phyloP scores from a whole-genome alignment of 768 basidiomycete species.

The Phaeolepiota aurea region DNA sequence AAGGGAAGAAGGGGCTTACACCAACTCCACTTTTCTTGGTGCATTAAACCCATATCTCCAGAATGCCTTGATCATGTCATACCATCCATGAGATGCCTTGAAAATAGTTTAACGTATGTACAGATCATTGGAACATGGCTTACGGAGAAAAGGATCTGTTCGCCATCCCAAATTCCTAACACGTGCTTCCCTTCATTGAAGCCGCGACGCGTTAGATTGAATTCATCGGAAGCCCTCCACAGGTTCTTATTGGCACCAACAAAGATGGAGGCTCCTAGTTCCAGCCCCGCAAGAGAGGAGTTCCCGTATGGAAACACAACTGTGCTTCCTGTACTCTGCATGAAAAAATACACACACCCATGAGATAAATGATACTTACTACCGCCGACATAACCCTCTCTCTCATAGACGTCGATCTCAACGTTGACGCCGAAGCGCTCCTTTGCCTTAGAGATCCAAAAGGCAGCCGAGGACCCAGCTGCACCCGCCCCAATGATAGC shows the following conservation, averaged over 20 bases:
- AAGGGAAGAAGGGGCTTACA: conserved; percentile 24
- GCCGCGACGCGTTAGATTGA: conserved; percentile 52
- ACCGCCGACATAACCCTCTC: conserved; percentile 69
- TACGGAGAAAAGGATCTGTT: conserved; percentile 58
- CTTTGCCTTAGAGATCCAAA: conserved; percentile 76
- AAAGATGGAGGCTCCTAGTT: conserved; percentile 87
- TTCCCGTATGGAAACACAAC: conserved; percentile 68
- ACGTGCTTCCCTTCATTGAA: conserved; percentile 41
- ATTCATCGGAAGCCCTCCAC: conserved; percentile 73
- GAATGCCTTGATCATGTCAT: conserved; percentile 64
- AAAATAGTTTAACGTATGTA: too few species aligned
- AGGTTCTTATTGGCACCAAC: conserved; percentile 62
- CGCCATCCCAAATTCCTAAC: conserved; percentile 81
- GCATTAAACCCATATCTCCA: conserved; percentile 71
- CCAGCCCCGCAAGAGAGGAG: conserved; percentile 49
- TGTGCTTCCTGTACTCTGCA: conserved; percentile 53
- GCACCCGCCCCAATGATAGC: conserved; percentile 92
- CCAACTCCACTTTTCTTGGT: conserved; percentile 44
- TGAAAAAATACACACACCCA: conserved; percentile 4
- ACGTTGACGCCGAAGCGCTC: conserved; percentile 60
- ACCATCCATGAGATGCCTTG: conserved; percentile 42
- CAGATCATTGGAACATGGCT: neutral
- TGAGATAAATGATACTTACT: conserved; percentile 42
- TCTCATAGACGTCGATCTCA: conserved; percentile 82
- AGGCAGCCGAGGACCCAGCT: conserved; percentile 76